Evolutionary conservation across 805 yeast species (phyloP).

Genomic region (Phaffomyces opuntiae): DNA sequence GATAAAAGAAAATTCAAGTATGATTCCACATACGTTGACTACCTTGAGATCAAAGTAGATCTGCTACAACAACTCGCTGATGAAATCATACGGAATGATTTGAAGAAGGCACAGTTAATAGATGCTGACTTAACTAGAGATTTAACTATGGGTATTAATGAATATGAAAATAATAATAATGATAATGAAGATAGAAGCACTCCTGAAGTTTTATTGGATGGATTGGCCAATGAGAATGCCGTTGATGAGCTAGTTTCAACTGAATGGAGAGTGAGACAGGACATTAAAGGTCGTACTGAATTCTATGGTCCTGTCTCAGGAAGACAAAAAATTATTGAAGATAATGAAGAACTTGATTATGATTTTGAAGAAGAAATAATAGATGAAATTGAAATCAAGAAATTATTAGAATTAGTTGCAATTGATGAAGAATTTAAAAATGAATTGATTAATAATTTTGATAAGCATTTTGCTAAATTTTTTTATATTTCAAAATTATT

Average conservation of each 20-base stretch:
- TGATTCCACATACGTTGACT: conserved; percentile 27
- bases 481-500: conserved; percentile 20
- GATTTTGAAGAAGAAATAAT: not conserved
- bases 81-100: conserved; percentile 17
- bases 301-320: conserved; percentile 32
- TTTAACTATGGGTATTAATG: not conserved
- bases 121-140: conserved; percentile 9
- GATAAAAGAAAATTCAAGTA: conserved; percentile 26
- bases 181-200: not conserved
- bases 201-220: conserved; percentile 12
- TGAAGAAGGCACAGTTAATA: conserved; percentile 6
- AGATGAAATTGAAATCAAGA: not conserved
- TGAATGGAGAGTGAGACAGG: conserved; percentile 27
- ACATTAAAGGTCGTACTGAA: conserved; percentile 22
- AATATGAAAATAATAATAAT: not conserved
- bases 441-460: conserved; percentile 16
- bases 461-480: conserved; percentile 21
- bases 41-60: conserved; percentile 25
- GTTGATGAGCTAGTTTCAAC: conserved; percentile 28
- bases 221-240: conserved; percentile 23
- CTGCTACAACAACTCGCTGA: conserved; percentile 21
- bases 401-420: conserved; percentile 1
- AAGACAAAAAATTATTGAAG: conserved; percentile 23
- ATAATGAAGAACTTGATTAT: not conserved
- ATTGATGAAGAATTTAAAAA: not conserved